phyloP scores from a whole-genome alignment of 306 rosid genomes.

The Medicago ruthenica region DNA sequence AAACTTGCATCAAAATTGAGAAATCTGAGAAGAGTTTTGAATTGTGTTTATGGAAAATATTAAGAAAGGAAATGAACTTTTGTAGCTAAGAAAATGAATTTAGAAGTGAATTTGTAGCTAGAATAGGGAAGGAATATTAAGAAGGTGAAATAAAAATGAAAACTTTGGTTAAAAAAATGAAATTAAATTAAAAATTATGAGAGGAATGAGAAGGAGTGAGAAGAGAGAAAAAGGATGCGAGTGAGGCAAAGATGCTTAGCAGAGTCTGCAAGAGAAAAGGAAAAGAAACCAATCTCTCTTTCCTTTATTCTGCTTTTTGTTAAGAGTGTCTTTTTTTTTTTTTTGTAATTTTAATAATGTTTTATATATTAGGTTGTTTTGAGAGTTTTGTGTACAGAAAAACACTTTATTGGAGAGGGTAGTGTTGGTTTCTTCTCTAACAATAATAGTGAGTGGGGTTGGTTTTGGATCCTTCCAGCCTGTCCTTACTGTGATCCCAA shows the following conservation, averaged over 20 bases:
- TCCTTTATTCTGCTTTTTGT: constrained; percentile 67
- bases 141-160: constrained; percentile 30
- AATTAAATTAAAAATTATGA: constrained; percentile 33
- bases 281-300: constrained; percentile 43
- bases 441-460: constrained; percentile 76
- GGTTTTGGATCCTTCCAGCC: constrained; percentile 85
- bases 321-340: constrained; percentile 47
- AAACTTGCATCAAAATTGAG: constrained; percentile 30
- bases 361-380: constrained; percentile 33
- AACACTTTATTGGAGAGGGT: constrained; percentile 58
- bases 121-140: constrained; percentile 39
- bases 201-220: constrained; percentile 46
- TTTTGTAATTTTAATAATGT: background rate
- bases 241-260: constrained; percentile 83
- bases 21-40: constrained; percentile 5
- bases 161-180: background rate
- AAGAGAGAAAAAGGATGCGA: constrained; percentile 43
- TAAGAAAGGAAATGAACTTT: constrained; percentile 53
- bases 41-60: constrained; percentile 9
- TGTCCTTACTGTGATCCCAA: constrained; percentile 69
- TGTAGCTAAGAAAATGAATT: constrained; percentile 44
- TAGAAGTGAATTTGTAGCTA: constrained; percentile 47
- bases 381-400: constrained; percentile 48
- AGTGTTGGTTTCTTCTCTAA: constrained; percentile 49
- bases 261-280: constrained; percentile 70